Evolutionary conservation across 208 protist genomes (phyloP).

Genomic region (Crithidia acanthocephali): DNA sequence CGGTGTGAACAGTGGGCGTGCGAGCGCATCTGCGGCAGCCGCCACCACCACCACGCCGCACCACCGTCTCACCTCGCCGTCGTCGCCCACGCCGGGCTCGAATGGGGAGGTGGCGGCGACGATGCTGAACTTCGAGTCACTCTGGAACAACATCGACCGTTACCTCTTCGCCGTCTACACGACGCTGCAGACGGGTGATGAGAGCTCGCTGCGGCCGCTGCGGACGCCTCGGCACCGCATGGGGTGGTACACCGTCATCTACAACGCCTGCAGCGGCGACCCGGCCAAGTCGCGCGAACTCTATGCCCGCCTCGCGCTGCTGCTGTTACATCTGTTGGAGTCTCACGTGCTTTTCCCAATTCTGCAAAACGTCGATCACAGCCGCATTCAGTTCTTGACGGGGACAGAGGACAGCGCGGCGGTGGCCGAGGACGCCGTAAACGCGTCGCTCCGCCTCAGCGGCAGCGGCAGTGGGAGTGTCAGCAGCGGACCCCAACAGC

Average conservation of each 20-base stretch:
- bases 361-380: constrained; percentile 43
- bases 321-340: constrained; percentile 61
- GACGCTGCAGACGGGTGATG: constrained; percentile 38
- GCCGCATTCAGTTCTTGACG: constrained; percentile 28
- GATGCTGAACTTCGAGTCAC: constrained; percentile 28
- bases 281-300: constrained; percentile 59
- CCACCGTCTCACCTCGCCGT: neutral
- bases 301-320: constrained; percentile 53
- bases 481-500: neutral
- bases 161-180: constrained; percentile 54
- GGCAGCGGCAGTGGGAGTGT: neutral
- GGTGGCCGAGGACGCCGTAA: neutral
- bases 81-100: neutral
- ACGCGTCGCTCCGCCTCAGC: neutral
- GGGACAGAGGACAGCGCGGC: constrained; percentile 13
- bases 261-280: constrained; percentile 64
- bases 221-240: constrained; percentile 65
- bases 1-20: neutral
- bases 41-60: neutral
- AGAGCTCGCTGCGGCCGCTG: constrained; percentile 34
- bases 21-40: too few relatives aligned
- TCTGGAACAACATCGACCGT: constrained; percentile 48
- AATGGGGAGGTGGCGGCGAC: neutral
- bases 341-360: constrained; percentile 64
- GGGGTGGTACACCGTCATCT: constrained; percentile 78